Percentiles rank a stretch among this genome's conserved stretches.
Evolutionary conservation across 2,329 filamentous ascomycete genomes (phyloP).

Genomic region (Aureobasidium vineae): DNA sequence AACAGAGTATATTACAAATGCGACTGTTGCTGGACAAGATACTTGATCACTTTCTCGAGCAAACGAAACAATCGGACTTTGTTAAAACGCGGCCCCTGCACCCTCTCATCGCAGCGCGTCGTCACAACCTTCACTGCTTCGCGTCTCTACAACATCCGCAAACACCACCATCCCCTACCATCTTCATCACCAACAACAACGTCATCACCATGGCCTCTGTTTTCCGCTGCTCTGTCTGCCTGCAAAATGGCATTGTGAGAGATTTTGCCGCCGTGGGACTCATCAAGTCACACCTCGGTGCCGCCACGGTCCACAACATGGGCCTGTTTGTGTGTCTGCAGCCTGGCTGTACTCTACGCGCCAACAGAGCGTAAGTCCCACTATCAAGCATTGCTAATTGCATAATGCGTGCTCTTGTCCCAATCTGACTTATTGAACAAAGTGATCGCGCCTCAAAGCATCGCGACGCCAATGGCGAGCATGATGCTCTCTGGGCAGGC

Average conservation of each 20-base stretch:
- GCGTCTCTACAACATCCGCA: not conserved
- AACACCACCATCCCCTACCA: not conserved
- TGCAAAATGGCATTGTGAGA: not conserved
- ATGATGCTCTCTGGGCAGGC: not conserved
- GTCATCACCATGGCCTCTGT: not conserved
- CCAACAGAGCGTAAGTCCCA: not conserved
- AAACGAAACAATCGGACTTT: not conserved
- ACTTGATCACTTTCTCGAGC: not conserved
- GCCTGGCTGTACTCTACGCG: not conserved
- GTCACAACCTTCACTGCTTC: not conserved
- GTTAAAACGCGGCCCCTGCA: not conserved
- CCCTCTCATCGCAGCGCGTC: not conserved
- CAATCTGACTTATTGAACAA: not conserved
- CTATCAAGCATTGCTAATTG: not conserved
- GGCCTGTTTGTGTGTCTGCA: not conserved
- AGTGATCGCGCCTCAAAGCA: not conserved
- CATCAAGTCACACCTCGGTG: not conserved
- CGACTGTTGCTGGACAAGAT: not conserved
- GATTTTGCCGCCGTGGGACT: not conserved
- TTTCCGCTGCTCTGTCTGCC: not conserved
- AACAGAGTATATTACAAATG: too few species aligned
- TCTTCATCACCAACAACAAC: not conserved
- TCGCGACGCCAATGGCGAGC: not conserved
- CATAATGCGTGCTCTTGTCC: not conserved
- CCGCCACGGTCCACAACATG: not conserved